Conservation (phyloP, 495 filamentous ascomycete species). For the Rusavskia elegans region DNA sequence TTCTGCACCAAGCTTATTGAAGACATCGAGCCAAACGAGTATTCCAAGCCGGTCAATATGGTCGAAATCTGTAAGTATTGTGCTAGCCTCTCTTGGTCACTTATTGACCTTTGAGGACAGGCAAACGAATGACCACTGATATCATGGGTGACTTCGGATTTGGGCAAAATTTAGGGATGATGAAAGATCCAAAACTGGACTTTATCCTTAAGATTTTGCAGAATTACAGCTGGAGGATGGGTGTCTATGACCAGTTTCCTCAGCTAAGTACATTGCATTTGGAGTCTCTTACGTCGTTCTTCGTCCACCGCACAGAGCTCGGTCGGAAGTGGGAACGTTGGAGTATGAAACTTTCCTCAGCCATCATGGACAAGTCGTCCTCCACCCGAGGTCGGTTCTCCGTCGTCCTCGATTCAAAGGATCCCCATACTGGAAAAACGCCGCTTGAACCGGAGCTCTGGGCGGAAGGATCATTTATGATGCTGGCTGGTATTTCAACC, state of each 20-base stretch:
- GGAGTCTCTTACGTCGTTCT: no score
- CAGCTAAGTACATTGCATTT: not conserved
- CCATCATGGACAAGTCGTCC: conserved; percentile 17
- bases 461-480: conserved; percentile 54
- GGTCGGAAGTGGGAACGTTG: not conserved
- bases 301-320: not conserved
- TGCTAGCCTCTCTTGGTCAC: no score
- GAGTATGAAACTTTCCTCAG: not conserved
- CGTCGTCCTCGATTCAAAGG: conserved; percentile 38
- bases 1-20: not conserved
- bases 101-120: not conserved
- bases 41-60: no score
- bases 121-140: not conserved
- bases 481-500: conserved; percentile 17
- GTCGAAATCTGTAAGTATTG: no score
- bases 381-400: conserved; percentile 52
- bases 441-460: conserved; percentile 51
- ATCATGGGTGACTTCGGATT: not conserved
- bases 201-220: not conserved
- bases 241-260: not conserved
- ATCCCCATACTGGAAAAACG: conserved; percentile 47
- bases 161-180: not conserved
- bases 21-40: no score
- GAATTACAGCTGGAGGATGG: not conserved
- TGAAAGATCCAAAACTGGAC: not conserved